phyloP scores from a whole-genome alignment of 768 basidiomycete species.

The Suillus subluteus region DNA sequence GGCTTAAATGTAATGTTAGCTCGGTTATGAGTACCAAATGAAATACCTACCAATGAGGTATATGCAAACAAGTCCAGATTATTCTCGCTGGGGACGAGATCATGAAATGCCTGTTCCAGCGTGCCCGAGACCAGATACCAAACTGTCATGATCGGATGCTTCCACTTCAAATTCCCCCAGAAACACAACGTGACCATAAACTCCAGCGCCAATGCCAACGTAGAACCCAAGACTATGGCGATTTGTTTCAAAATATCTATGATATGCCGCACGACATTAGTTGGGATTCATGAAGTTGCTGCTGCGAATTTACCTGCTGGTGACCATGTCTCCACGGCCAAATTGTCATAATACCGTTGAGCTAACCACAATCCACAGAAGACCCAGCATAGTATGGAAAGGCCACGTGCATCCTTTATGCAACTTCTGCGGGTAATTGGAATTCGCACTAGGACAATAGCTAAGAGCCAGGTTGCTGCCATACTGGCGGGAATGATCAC shows the following conservation, averaged over 20 bases:
- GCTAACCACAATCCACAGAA: too few species aligned
- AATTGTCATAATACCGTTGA: too few species aligned
- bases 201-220: background rate
- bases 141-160: background rate
- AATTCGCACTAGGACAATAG: too few species aligned
- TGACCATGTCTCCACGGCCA: too few species aligned
- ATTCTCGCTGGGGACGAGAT: background rate
- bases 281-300: background rate
- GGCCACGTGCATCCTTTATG: too few species aligned
- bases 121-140: too few species aligned
- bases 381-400: too few species aligned
- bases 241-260: background rate
- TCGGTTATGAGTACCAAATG: background rate
- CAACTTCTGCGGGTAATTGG: too few species aligned
- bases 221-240: background rate
- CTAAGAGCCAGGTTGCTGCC: too few species aligned
- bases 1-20: background rate
- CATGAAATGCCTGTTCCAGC: background rate
- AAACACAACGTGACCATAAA: background rate
- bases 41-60: background rate
- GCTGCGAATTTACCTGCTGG: too few species aligned
- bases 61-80: background rate
- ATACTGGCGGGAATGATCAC: too few species aligned
- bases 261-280: background rate
- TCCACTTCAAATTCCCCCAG: background rate